Percentiles rank a stretch among this genome's conserved stretches.
These are phyloP conservation scores for Bertia moriformis DNA, from an alignment of 2,329 filamentous ascomycete species.

Conservation along the genomic window DNA sequence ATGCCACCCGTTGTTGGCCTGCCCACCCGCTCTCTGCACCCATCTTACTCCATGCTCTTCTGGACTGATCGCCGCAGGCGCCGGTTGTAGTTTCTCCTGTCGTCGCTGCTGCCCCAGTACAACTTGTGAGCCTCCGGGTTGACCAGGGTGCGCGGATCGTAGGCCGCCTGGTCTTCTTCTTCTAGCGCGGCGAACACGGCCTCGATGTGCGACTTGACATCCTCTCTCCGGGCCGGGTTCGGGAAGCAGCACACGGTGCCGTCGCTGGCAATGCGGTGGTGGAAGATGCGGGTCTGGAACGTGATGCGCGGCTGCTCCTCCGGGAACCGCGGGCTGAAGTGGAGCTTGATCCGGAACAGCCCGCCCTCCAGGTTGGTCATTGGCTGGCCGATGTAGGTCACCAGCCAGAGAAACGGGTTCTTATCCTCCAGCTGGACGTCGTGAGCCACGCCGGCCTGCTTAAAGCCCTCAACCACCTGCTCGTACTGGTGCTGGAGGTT, in stretches of 20 bases:
- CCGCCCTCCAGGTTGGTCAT: constrained; percentile 91
- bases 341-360: constrained; percentile 67
- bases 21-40: background rate
- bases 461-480: constrained; percentile 65
- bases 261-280: constrained; percentile 69
- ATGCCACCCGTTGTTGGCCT: too few relatives aligned
- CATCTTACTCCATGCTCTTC: constrained; percentile 43
- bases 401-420: constrained; percentile 78
- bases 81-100: constrained; percentile 74
- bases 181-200: constrained; percentile 72
- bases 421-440: constrained; percentile 62
- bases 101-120: constrained; percentile 68
- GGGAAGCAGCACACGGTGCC: constrained; percentile 75
- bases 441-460: constrained; percentile 55
- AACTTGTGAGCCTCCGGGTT: constrained; percentile 74
- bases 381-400: constrained; percentile 81
- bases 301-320: constrained; percentile 74
- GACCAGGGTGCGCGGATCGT: constrained; percentile 78
- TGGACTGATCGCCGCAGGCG: constrained; percentile 66
- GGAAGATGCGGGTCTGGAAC: constrained; percentile 71
- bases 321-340: constrained; percentile 73
- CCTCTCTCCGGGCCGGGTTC: constrained; percentile 45
- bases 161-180: constrained; percentile 72
- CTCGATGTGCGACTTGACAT: constrained; percentile 71
- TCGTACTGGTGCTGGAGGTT: constrained; percentile 75